Base-by-base conservation (phyloP, 2,329 filamentous ascomycete species). In the Raffaelea ambrosiae region DNA sequence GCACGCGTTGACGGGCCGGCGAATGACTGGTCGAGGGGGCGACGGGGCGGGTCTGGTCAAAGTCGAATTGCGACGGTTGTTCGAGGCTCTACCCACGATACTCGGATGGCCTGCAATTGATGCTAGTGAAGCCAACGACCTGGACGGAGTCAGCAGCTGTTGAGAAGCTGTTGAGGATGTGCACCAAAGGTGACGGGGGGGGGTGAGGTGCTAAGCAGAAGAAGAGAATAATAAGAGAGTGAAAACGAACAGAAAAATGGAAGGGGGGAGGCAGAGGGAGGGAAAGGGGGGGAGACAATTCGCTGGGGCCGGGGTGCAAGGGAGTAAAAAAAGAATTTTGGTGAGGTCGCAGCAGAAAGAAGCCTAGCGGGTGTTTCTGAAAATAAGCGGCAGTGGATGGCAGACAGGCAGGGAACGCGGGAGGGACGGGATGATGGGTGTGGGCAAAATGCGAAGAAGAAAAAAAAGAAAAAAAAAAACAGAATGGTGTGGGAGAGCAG, bases 401-500 rank as follows among this genome's bases (percentile, higher is more conserved):
- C 35, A 26, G 44, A 46, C 16, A 26, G 31, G 29, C 13, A 29
- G 26, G 26, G 26, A 29, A 29, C 7, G 26, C 26, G 26, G 26
- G 26, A 29, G 26, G 26, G 26, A 29, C 26, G 18, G 36, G 43
- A 19, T n/a, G 35, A 38, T 31, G 22, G 31, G n/a, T 4, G 16
- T 19, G n/a, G 20, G n/a, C 26, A 26, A 21, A 41, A 38, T 40
- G 22, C 18, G 18, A 39, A 39, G 19, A 13, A 39, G 14, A 40
- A 31, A 43, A 18, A 40, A n/a, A 41, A 31, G 29, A 44, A 43
- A 9, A 48, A 22, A 40, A 39, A 14, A 43, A 42, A 26, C 22
- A n/a, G 26, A n/a, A 26, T 4, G 16, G 5, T n/a, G n/a, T n/a
- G 5, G 18, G 36, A 20, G 11, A 5, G 16, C n/a, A 5, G 7